Conservation (phyloP, 495 filamentous ascomycete species). For the Penicillium lividum region DNA sequence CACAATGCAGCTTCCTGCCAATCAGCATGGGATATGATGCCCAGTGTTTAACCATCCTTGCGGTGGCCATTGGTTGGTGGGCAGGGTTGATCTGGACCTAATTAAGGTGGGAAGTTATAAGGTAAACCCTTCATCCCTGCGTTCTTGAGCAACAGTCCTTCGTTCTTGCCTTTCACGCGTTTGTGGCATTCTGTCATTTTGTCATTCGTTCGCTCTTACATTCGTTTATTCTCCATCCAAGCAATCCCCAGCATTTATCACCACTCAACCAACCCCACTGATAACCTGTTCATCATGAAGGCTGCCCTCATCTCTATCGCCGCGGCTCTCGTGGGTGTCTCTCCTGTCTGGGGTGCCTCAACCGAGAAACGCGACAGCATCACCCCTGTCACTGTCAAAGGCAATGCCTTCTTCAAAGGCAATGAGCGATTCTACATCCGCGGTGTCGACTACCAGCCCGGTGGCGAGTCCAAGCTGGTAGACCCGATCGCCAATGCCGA, state of each 20-base stretch:
- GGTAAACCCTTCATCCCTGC: conserved; percentile 24
- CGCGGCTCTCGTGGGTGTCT: conserved; percentile 51
- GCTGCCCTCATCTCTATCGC: conserved; percentile 55
- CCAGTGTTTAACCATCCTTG: conserved; percentile 5
- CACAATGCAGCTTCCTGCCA: background rate
- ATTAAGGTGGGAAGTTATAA: background rate
- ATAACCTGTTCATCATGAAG: conserved; percentile 51
- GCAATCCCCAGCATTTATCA: background rate
- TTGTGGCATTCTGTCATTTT: conserved; percentile 1
- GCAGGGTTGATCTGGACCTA: conserved; percentile 1
- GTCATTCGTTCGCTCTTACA: conserved; percentile 24
- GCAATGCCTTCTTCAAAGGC: conserved; percentile 85
- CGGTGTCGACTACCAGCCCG: conserved; percentile 94
- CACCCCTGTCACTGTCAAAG: conserved; percentile 57
- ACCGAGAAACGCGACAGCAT: conserved; percentile 41
- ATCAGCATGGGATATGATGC: background rate
- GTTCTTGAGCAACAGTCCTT: conserved; percentile 33
- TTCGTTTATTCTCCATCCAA: background rate
- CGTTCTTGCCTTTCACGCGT: conserved; percentile 31
- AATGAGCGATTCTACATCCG: conserved; percentile 86
- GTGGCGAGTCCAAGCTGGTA: conserved; percentile 72
- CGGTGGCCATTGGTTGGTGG: background rate
- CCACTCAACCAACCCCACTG: background rate
- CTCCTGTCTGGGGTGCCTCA: conserved; percentile 51
- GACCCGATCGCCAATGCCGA: conserved; percentile 78